Conservation (phyloP, 2,329 filamentous ascomycete species). For the Didymella pinodella region DNA sequence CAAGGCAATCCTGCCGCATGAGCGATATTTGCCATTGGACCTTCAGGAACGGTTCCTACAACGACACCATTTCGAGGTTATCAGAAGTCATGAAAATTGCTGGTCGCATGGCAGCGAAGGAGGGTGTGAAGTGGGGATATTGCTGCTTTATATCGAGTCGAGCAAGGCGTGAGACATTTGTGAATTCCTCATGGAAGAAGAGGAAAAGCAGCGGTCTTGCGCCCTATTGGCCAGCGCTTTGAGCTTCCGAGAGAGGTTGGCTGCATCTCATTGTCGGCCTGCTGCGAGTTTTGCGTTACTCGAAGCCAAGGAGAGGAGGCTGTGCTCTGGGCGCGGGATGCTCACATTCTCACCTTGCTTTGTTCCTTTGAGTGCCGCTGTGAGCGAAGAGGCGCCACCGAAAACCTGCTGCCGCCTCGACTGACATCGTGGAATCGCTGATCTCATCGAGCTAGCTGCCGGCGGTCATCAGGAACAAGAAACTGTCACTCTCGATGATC, state of each 20-base stretch:
- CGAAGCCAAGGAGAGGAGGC: conserved; percentile 13
- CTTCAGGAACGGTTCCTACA: conserved; percentile 6
- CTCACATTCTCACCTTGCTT: conserved; percentile 6
- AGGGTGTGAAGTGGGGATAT: conserved; percentile 18
- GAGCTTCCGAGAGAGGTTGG: conserved; percentile 13
- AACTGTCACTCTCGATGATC: conserved; percentile 20
- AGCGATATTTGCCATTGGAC: conserved; percentile 19
- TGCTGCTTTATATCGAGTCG: conserved; percentile 9
- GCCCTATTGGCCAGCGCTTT: conserved; percentile 12
- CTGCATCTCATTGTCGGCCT: conserved; percentile 10
- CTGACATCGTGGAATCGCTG: conserved; percentile 1
- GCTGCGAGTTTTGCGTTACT: conserved; percentile 2
- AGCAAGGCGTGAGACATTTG: conserved; percentile 13
- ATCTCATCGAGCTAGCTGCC: conserved; percentile 13
- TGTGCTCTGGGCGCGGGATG: conserved; percentile 19
- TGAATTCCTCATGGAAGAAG: neutral
- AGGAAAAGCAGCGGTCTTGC: conserved; percentile 17
- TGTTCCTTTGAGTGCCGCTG: conserved; percentile 1
- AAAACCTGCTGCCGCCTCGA: neutral
- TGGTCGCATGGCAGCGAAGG: neutral
- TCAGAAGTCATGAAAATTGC: conserved; percentile 2
- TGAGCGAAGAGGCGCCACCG: neutral
- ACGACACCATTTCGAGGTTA: conserved; percentile 4
- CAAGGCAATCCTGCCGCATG: conserved; percentile 13
- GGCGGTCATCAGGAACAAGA: conserved; percentile 19